A percentile compares a stretch with the other conserved stretches of the same genome.
Evolutionary conservation across 768 basidiomycete genomes (phyloP).

Genomic region (Gloeopeniophorella convolvens): DNA sequence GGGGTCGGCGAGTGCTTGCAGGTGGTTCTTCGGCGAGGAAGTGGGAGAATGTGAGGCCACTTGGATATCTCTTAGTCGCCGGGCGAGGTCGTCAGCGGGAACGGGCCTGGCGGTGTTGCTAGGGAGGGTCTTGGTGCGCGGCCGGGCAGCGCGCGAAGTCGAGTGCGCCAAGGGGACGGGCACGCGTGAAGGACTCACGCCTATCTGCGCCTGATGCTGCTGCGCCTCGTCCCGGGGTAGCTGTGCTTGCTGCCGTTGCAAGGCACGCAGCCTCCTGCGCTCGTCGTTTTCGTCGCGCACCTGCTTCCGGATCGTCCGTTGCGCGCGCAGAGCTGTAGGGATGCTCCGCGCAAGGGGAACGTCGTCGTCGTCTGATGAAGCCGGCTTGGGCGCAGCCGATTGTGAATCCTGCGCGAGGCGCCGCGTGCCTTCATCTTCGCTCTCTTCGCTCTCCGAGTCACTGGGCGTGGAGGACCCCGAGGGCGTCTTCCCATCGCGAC

Average conservation of each 20-base stretch:
- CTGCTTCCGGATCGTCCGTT: slow-evolving; percentile 69
- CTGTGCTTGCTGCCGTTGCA: slow-evolving; percentile 18
- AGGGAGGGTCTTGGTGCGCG: slow-evolving; percentile 19
- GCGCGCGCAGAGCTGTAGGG: slow-evolving; percentile 76
- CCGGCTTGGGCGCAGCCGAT: slow-evolving; percentile 9
- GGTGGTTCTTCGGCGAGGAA: not conserved
- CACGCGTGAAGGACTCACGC: not conserved
- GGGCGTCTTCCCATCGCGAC: slow-evolving; percentile 25
- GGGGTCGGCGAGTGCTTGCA: not conserved
- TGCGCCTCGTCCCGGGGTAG: not conserved
- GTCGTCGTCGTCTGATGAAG: slow-evolving; percentile 48
- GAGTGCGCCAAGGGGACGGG: not conserved
- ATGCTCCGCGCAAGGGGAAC: slow-evolving; percentile 78
- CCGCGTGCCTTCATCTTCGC: slow-evolving; percentile 32
- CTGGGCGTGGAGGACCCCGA: slow-evolving; percentile 29
- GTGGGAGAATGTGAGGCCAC: not conserved
- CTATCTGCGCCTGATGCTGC: not conserved
- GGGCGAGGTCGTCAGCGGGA: slow-evolving; percentile 17
- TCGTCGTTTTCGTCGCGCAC: slow-evolving; percentile 62
- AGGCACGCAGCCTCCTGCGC: slow-evolving; percentile 34
- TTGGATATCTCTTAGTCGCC: slow-evolving; percentile 16
- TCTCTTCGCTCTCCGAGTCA: slow-evolving; percentile 33
- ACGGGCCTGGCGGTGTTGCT: slow-evolving; percentile 12
- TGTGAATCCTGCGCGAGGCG: not conserved
- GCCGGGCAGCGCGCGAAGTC: slow-evolving; percentile 1